Conservation (phyloP, 2,329 filamentous ascomycete genomes). For the Karstenula rhodostoma region DNA sequence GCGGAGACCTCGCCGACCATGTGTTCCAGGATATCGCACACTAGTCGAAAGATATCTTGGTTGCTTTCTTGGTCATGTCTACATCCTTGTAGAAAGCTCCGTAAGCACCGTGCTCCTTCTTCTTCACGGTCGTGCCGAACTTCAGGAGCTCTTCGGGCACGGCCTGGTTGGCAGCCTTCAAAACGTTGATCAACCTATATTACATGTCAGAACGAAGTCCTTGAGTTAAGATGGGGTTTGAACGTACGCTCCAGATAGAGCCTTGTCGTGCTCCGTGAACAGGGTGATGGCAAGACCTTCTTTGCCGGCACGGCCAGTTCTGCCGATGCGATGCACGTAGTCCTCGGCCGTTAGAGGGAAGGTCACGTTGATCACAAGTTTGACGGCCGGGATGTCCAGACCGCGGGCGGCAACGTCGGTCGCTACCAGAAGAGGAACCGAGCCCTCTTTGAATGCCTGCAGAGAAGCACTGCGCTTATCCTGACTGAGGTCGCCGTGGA, state of each 20-base stretch:
- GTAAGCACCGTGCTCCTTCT: constrained; percentile 95
- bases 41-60: constrained; percentile 88
- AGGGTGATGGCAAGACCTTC: constrained; percentile 88
- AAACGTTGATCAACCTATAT: constrained; percentile 84
- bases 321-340: constrained; percentile 94
- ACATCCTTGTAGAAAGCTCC: constrained; percentile 95
- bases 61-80: constrained; percentile 81
- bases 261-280: constrained; percentile 95
- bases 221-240: constrained; percentile 20
- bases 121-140: constrained; percentile 98
- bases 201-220: constrained; percentile 1
- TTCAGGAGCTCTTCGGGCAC: constrained; percentile 92
- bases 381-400: constrained; percentile 93
- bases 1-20: constrained; percentile 26
- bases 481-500: constrained; percentile 92
- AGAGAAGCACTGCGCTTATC: constrained; percentile 86
- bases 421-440: constrained; percentile 84
- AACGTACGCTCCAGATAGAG: constrained; percentile 84
- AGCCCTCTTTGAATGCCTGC: constrained; percentile 88
- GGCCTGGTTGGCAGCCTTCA: constrained; percentile 89
- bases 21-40: constrained; percentile 9
- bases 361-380: constrained; percentile 92
- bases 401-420: constrained; percentile 96
- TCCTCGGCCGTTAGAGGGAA: constrained; percentile 97
- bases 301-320: constrained; percentile 92